A percentile compares a stretch with the other conserved stretches of the same genome.
Evolutionary conservation across 805 yeast genomes (phyloP).

Genomic region (Starmerella sp.): DNA sequence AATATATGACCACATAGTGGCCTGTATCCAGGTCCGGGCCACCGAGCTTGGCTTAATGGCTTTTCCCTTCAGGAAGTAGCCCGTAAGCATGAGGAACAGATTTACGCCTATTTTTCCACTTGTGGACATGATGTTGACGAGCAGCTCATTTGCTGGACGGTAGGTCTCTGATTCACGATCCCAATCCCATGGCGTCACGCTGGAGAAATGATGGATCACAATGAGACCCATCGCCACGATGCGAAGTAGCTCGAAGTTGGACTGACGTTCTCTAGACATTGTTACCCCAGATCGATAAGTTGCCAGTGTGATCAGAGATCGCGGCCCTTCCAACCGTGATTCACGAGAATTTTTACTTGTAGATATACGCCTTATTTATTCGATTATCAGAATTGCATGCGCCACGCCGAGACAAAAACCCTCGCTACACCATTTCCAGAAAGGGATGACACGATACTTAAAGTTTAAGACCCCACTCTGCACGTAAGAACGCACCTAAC

Average conservation of each 20-base stretch:
- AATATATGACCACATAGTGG: conserved; percentile 10
- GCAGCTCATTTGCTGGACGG: conserved; percentile 4
- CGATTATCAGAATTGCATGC: not conserved
- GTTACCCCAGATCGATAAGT: not conserved
- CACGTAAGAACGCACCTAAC: not conserved
- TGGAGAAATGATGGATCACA: conserved; percentile 11
- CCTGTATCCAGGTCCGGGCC: conserved; percentile 14
- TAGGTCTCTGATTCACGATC: conserved; percentile 2
- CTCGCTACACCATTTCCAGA: not conserved
- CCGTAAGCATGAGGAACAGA: conserved; percentile 12
- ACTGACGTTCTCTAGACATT: not conserved
- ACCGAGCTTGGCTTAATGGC: conserved; percentile 5
- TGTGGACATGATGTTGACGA: conserved; percentile 7
- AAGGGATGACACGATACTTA: not conserved
- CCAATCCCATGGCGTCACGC: conserved; percentile 6
- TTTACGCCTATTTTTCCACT: conserved; percentile 14
- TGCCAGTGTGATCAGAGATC: too few relatives aligned
- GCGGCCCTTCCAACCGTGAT: too few relatives aligned
- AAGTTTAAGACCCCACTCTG: not conserved
- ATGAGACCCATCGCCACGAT: conserved; percentile 13
- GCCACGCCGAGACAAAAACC: not conserved
- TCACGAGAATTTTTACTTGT: not conserved
- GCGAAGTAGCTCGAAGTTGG: conserved; percentile 14
- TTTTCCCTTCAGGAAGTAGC: conserved; percentile 12
- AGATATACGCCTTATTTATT: not conserved